These are phyloP conservation scores for Verticillium nonalfalfae DNA, from an alignment of 2,329 filamentous ascomycete genomes.

Conservation along the genomic window DNA sequence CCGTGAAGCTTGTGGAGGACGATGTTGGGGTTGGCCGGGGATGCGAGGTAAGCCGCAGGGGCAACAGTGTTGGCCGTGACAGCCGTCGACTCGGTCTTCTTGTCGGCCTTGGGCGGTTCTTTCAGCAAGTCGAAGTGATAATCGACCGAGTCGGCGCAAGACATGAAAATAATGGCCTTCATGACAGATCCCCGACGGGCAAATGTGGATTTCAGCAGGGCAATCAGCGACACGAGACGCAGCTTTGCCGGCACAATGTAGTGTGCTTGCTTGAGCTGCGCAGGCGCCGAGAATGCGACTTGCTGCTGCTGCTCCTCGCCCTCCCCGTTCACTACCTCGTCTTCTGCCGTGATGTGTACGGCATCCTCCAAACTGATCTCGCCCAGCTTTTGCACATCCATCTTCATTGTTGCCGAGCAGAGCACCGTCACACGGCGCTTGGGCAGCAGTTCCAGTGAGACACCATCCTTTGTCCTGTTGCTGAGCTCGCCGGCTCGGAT, in stretches of 20 bases:
- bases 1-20: slow-evolving; percentile 83
- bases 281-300: slow-evolving; percentile 70
- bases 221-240: slow-evolving; percentile 79
- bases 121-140: slow-evolving; percentile 88
- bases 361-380: slow-evolving; percentile 95
- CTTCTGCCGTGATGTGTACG: slow-evolving; percentile 68
- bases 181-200: slow-evolving; percentile 84
- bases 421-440: slow-evolving; percentile 78
- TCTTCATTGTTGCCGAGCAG: slow-evolving; percentile 96
- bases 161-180: slow-evolving; percentile 96
- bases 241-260: slow-evolving; percentile 83
- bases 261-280: slow-evolving; percentile 91
- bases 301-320: slow-evolving; percentile 32
- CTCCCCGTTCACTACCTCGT: slow-evolving; percentile 37
- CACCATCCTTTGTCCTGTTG: slow-evolving; percentile 52
- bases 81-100: neutral
- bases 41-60: slow-evolving; percentile 66
- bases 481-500: slow-evolving; percentile 60
- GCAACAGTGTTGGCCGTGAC: slow-evolving; percentile 55
- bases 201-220: slow-evolving; percentile 81
- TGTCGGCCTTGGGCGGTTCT: slow-evolving; percentile 22
- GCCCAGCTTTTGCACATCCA: slow-evolving; percentile 88
- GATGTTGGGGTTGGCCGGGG: slow-evolving; percentile 65
- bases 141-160: slow-evolving; percentile 93
- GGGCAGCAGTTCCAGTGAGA: slow-evolving; percentile 58